These are phyloP conservation scores for Apiotrichum domesticum DNA, from an alignment of 1,284 basidiomycete genomes.

Conservation along the genomic window DNA sequence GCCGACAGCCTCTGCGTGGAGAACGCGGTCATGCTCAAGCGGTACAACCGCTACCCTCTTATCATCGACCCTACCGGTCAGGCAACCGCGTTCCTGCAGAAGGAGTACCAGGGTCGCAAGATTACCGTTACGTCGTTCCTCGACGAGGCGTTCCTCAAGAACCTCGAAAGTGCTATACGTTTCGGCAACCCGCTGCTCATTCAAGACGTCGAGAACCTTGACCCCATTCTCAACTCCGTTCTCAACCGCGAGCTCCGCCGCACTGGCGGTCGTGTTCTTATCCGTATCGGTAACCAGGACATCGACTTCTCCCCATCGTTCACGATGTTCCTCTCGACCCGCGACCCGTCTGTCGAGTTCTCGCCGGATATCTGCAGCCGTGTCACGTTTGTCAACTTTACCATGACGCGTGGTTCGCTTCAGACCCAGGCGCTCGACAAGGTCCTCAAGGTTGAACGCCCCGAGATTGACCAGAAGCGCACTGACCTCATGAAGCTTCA, in stretches of 20 bases:
- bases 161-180: slow-evolving; percentile 94
- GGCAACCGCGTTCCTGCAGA: slow-evolving; percentile 86
- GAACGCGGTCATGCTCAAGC: slow-evolving; percentile 98
- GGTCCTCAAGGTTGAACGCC: slow-evolving; percentile 92
- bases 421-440: slow-evolving; percentile 97
- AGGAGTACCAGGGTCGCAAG: slow-evolving; percentile 93
- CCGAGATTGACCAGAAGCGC: slow-evolving; percentile 92
- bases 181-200: slow-evolving; percentile 97
- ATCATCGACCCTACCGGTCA: slow-evolving; percentile 99
- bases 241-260: slow-evolving; percentile 94
- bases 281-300: slow-evolving; percentile 96
- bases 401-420: slow-evolving; percentile 97
- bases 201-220: slow-evolving; percentile 95
- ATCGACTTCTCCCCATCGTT: slow-evolving; percentile 99
- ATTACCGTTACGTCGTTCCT: slow-evolving; percentile 98
- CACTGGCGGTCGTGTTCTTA: slow-evolving; percentile 93
- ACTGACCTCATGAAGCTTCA: slow-evolving; percentile 98
- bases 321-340: slow-evolving; percentile 97
- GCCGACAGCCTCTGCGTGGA: slow-evolving; percentile 93
- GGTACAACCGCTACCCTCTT: slow-evolving; percentile 95
- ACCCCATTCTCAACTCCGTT: slow-evolving; percentile 96
- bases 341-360: slow-evolving; percentile 95
- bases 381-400: slow-evolving; percentile 99
- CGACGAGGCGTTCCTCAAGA: slow-evolving; percentile 97
- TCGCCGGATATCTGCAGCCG: slow-evolving; percentile 98